Conservation (phyloP, 192 early-diverging fungal genomes). For the Nowakowskiella sp. region DNA sequence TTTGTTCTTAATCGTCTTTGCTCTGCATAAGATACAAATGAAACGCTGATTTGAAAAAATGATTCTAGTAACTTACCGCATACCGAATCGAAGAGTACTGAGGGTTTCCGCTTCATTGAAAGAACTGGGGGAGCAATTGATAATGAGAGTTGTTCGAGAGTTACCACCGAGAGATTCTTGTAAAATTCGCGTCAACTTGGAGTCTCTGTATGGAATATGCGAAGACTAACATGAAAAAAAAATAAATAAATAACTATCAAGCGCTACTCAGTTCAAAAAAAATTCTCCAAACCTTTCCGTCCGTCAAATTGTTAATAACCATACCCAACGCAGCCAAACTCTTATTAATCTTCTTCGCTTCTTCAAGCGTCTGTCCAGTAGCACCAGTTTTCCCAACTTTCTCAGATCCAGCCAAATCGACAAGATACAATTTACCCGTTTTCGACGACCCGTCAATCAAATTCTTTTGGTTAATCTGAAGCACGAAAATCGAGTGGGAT, state of each 20-base stretch:
- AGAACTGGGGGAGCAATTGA: slow-evolving; percentile 96
- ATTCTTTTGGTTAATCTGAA: slow-evolving; percentile 95
- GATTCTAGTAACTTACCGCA: slow-evolving; percentile 46
- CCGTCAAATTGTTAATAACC: slow-evolving; percentile 98
- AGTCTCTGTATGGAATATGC: slow-evolving; percentile 98
- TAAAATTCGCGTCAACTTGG: slow-evolving; percentile 96
- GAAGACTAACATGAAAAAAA: slow-evolving; percentile 53
- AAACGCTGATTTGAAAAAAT: not conserved
- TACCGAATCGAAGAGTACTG: slow-evolving; percentile 91
- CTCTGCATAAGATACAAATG: slow-evolving; percentile 34
- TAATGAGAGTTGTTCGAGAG: slow-evolving; percentile 96
- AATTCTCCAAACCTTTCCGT: slow-evolving; percentile 70
- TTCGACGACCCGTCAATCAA: slow-evolving; percentile 78
- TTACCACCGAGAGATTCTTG: slow-evolving; percentile 99
- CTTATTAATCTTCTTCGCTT: slow-evolving; percentile 99
- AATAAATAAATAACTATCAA: slow-evolving; percentile 1
- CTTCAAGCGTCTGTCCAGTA: slow-evolving; percentile 95
- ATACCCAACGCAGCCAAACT: slow-evolving; percentile 95
- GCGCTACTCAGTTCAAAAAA: slow-evolving; percentile 5
- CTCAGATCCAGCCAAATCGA: slow-evolving; percentile 98
- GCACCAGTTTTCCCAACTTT: slow-evolving; percentile 97
- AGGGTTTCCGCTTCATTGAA: slow-evolving; percentile 96
- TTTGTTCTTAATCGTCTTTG: slow-evolving; percentile 99
- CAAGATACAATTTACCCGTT: slow-evolving; percentile 87
- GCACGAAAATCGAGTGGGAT: slow-evolving; percentile 94